phyloP scores from a whole-genome alignment of 176 grass and related monocot species.

The Pontederia paniculata region DNA sequence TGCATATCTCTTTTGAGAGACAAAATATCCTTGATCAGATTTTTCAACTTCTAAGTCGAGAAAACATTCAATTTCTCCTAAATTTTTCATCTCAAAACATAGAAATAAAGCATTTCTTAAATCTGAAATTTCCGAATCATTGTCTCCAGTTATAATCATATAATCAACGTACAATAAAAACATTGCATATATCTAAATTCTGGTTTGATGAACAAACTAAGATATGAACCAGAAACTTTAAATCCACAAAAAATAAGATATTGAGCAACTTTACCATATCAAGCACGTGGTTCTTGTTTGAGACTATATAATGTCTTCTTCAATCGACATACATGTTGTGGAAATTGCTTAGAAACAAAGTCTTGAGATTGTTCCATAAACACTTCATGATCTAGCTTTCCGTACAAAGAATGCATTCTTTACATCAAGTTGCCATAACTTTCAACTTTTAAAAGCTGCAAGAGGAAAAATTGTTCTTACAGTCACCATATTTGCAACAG shows the following conservation, averaged over 20 bases:
- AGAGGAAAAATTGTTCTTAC: background rate
- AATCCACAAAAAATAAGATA: no score
- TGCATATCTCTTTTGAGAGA: no score
- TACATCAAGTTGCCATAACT: background rate
- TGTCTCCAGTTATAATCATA: background rate
- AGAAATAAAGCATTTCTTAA: no score
- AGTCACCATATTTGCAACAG: no score
- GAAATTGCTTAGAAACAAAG: conserved; percentile 1
- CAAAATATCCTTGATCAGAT: no score
- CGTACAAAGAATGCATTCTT: background rate
- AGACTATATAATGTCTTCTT: no score
- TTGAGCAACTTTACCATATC: no score
- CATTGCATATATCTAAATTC: background rate
- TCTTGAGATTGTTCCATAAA: background rate
- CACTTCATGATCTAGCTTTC: background rate
- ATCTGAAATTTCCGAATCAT: background rate
- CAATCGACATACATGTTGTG: no score
- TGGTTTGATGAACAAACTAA: background rate
- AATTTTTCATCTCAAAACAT: conserved; percentile 6
- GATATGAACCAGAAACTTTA: no score
- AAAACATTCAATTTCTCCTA: background rate
- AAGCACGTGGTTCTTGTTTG: no score
- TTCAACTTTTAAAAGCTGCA: background rate
- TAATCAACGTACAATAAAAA: background rate
- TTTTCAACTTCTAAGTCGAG: background rate